These are phyloP conservation scores for Lactifluus echinatus DNA, from an alignment of 768 basidiomycete species.

Conservation along the genomic window DNA sequence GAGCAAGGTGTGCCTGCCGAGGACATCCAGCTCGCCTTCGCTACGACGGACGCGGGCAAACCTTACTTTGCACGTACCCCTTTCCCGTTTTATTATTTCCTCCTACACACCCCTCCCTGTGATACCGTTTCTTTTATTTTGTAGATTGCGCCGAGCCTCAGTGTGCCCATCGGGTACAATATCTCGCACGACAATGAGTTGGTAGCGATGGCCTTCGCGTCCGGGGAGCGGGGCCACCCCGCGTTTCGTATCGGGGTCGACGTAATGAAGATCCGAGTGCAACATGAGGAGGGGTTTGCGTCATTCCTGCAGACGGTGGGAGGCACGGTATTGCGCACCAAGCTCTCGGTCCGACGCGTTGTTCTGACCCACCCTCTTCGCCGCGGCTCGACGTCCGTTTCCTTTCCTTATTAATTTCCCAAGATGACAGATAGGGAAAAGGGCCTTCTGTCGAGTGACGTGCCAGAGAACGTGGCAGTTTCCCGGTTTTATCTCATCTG, in stretches of 20 bases:
- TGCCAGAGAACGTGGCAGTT: constrained; percentile 44
- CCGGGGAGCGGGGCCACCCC: constrained; percentile 44
- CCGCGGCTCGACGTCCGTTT: background rate
- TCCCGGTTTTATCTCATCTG: constrained; percentile 71
- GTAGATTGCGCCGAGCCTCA: constrained; percentile 37
- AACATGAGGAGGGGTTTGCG: constrained; percentile 44
- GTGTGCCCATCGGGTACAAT: constrained; percentile 66
- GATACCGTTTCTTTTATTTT: background rate
- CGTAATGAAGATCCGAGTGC: constrained; percentile 69
- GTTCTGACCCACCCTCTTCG: constrained; percentile 11
- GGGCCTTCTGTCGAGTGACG: constrained; percentile 25
- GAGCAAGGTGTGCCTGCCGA: constrained; percentile 44
- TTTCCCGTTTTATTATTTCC: background rate
- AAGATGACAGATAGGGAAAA: constrained; percentile 38
- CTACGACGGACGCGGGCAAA: constrained; percentile 55
- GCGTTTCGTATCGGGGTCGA: constrained; percentile 60
- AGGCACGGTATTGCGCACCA: constrained; percentile 43
- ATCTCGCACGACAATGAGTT: constrained; percentile 72
- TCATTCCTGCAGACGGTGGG: constrained; percentile 57
- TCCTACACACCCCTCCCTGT: background rate
- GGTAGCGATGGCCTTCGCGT: constrained; percentile 54
- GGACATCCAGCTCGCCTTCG: constrained; percentile 48
- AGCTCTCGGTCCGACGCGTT: background rate
- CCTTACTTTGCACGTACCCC: constrained; percentile 57
- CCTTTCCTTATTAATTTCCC: background rate